Evolutionary conservation across 495 filamentous ascomycete species (phyloP).

Genomic region (Gamarada debralockiae): DNA sequence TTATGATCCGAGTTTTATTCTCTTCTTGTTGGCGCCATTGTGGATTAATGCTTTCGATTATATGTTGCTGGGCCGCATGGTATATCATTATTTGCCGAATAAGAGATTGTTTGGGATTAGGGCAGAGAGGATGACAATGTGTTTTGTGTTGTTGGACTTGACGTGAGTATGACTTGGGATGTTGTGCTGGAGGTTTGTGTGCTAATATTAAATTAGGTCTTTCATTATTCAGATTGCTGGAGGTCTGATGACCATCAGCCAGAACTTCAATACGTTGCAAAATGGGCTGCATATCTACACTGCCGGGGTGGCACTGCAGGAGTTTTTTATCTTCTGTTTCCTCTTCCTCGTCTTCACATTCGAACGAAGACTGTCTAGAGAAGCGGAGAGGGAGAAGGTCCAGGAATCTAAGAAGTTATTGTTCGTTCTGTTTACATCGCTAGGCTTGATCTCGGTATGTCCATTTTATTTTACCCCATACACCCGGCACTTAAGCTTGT

Average conservation of each 20-base stretch:
- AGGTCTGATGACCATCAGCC: constrained; percentile 15
- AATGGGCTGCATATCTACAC: constrained; percentile 45
- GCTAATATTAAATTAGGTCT: constrained; percentile 4
- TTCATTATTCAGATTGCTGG: constrained; percentile 22
- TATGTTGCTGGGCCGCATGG: constrained; percentile 62
- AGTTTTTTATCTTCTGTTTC: constrained; percentile 44
- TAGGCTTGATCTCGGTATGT: too few relatives aligned
- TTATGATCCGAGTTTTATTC: constrained; percentile 25
- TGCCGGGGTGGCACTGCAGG: constrained; percentile 43
- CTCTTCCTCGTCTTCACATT: constrained; percentile 34
- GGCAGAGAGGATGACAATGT: constrained; percentile 41
- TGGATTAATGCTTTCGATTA: constrained; percentile 65
- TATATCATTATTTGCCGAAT: constrained; percentile 48
- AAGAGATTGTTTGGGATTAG: constrained; percentile 44
- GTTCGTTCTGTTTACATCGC: constrained; percentile 35
- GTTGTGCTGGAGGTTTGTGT: neutral
- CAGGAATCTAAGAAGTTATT: constrained; percentile 25
- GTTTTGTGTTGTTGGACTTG: constrained; percentile 60
- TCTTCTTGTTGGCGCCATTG: constrained; percentile 41
- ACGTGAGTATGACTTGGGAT: constrained; percentile 21
- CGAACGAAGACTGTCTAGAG: constrained; percentile 15
- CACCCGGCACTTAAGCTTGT: too few relatives aligned
- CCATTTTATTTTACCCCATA: too few relatives aligned
- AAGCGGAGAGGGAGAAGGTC: constrained; percentile 6
- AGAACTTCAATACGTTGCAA: constrained; percentile 11